Evolutionary conservation across 805 yeast species (phyloP), one percentile per base, ranked within the genome.

Genomic region (Kluyveromyces lactis): DNA sequence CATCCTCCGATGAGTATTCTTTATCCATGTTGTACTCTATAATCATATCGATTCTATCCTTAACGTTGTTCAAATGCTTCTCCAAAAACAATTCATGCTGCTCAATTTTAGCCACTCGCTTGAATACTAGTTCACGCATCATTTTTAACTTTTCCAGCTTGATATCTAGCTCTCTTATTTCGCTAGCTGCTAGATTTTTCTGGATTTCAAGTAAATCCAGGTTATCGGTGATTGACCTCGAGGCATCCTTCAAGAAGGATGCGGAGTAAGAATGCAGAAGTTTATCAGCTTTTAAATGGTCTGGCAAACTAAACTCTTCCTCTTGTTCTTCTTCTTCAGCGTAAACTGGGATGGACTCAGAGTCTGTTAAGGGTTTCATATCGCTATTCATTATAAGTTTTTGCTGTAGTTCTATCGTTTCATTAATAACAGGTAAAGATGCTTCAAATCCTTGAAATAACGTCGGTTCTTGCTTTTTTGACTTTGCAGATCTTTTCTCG

Each of bases 361-460:
- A 53, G 36, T 36, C 50, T 21, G 28, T 39, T 41, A 35, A 49
- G 31, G 44, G 48, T 31, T 31, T 51, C 41, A 36, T 42, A 33
- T 24, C 53, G 48, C 15, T 48, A 15, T 23, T 33, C n/a, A 38
- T 36, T 46, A 39, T 51, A 60, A 36, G 47, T 50, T 46, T 42
- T 54, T 43, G 39, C 48, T 46, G 43, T 50, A 34, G 32, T 44
- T 61, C 52, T 12, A 68, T 56, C 31, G 65, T 66, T 42, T 68
- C 73, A 44, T 72, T 64, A n/a, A 72, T 60, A 13, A 72, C 72
- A 1, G 77, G 77, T 26, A 71, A 53, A 1, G 74, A 64, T 3
- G 86, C 84, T 49, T 69, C 68, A 52, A 82, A 79, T 1, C 89
- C 87, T 56, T 81, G 89, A 50, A 72, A 79, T 17, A 82, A 58